These are phyloP conservation scores for Ochromonas danica DNA, from an alignment of 108 stramenopile species.

Conservation along the genomic window DNA sequence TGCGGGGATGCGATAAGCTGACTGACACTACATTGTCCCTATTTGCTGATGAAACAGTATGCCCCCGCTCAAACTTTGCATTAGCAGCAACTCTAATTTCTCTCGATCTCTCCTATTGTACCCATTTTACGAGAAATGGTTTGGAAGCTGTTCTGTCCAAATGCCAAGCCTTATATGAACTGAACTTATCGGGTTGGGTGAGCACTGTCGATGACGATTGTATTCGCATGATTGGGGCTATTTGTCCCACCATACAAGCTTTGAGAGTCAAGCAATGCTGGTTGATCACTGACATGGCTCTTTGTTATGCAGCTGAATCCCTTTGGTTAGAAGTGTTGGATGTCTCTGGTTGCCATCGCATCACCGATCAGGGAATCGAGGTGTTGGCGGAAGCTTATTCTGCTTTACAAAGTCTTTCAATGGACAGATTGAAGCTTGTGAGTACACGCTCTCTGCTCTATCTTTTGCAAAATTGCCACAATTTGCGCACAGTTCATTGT, in stretches of 20 bases:
- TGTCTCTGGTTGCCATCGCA: neutral
- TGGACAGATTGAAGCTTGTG: too few relatives aligned
- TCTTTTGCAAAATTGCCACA: too few relatives aligned
- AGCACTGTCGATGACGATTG: neutral
- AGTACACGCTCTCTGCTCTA: too few relatives aligned
- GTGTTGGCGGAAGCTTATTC: conserved; percentile 5
- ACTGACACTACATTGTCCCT: neutral
- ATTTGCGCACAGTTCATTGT: too few relatives aligned
- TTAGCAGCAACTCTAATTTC: neutral
- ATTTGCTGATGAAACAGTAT: neutral
- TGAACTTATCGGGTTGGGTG: neutral
- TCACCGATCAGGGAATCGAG: conserved; percentile 25
- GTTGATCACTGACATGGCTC: conserved; percentile 38
- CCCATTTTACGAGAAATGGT: neutral
- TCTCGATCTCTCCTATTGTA: neutral
- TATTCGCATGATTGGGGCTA: neutral
- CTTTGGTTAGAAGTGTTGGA: conserved; percentile 50
- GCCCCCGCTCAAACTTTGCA: neutral
- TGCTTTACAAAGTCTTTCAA: neutral
- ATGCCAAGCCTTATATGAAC: neutral
- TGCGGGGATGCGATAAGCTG: neutral
- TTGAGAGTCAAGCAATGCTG: conserved; percentile 33
- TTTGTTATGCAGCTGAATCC: conserved; percentile 38
- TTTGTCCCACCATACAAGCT: conserved; percentile 32
- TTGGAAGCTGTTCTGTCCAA: neutral